Percentiles rank a stretch among this genome's conserved stretches.
phyloP scores from a whole-genome alignment of 2,329 filamentous ascomycete species.

The Ceratocystis destructans region DNA sequence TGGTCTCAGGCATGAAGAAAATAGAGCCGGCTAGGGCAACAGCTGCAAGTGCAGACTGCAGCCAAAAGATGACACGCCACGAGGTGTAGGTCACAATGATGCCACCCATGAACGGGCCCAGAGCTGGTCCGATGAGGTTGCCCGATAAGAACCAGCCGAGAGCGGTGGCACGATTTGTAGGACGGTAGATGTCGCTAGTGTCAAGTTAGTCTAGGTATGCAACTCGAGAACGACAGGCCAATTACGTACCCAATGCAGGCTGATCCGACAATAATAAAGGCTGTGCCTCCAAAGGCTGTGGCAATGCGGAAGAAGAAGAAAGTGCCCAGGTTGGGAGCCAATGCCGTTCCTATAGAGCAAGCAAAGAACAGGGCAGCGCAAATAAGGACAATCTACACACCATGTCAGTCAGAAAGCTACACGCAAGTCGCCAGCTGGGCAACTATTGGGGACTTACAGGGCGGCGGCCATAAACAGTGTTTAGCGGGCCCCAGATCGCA shows the following conservation, averaged over 20 bases:
- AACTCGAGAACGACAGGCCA: background rate
- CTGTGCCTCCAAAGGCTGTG: slow-evolving; percentile 61
- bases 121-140: slow-evolving; percentile 56
- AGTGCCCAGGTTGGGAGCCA: slow-evolving; percentile 54
- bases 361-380: slow-evolving; percentile 51
- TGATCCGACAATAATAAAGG: slow-evolving; percentile 58
- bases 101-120: slow-evolving; percentile 58
- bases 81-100: slow-evolving; percentile 61
- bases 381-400: slow-evolving; percentile 30
- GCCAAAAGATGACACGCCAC: slow-evolving; percentile 67
- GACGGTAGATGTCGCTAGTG: slow-evolving; percentile 44
- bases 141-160: slow-evolving; percentile 61
- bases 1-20: slow-evolving; percentile 59
- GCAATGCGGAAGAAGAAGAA: slow-evolving; percentile 65
- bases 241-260: slow-evolving; percentile 47
- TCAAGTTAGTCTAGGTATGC: background rate
- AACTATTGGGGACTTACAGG: slow-evolving; percentile 31
- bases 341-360: slow-evolving; percentile 57
- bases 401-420: background rate
- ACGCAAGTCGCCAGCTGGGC: background rate
- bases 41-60: slow-evolving; percentile 56
- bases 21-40: slow-evolving; percentile 44
- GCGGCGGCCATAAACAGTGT: slow-evolving; percentile 48
- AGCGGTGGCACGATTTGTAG: slow-evolving; percentile 56
- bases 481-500: slow-evolving; percentile 59